These are phyloP conservation scores for Stentor coeruleus DNA, from an alignment of 73 alveolate genomes.

Conservation along the genomic window DNA sequence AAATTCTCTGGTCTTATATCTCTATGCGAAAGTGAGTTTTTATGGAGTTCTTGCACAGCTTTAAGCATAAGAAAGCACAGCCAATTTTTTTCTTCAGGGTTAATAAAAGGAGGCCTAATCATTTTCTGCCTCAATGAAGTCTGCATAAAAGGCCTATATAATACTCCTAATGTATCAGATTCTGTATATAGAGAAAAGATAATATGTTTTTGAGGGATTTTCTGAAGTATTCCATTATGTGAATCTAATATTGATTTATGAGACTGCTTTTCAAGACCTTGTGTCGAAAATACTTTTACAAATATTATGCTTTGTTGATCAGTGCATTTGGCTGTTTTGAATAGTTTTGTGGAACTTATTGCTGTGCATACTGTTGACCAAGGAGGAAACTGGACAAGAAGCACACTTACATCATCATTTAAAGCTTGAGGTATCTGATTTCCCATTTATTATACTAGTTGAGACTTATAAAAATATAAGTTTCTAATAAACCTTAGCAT, in stretches of 20 bases:
- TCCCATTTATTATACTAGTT: neutral
- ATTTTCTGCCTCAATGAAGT: slow-evolving; percentile 65
- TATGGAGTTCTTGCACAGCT: slow-evolving; percentile 73
- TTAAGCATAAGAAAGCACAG: slow-evolving; percentile 70
- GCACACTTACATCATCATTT: neutral
- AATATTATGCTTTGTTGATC: neutral
- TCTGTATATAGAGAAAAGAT: neutral
- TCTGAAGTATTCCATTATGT: too few relatives aligned
- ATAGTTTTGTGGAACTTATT: neutral
- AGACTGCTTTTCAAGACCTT: neutral
- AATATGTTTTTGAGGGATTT: neutral
- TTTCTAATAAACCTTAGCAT: too few relatives aligned
- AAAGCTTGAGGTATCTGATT: neutral
- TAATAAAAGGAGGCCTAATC: slow-evolving; percentile 55
- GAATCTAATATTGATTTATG: neutral
- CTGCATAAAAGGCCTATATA: slow-evolving; percentile 62
- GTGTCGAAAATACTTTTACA: neutral
- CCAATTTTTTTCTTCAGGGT: slow-evolving; percentile 82
- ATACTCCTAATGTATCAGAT: neutral
- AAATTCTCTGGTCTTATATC: slow-evolving; percentile 88
- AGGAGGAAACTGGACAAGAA: neutral
- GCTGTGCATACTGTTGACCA: neutral
- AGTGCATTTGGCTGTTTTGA: neutral
- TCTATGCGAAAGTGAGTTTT: slow-evolving; percentile 73
- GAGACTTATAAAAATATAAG: too few relatives aligned